Evolutionary conservation across 352 stramenopile genomes (phyloP).

Genomic region (Pythium myriotylum): DNA sequence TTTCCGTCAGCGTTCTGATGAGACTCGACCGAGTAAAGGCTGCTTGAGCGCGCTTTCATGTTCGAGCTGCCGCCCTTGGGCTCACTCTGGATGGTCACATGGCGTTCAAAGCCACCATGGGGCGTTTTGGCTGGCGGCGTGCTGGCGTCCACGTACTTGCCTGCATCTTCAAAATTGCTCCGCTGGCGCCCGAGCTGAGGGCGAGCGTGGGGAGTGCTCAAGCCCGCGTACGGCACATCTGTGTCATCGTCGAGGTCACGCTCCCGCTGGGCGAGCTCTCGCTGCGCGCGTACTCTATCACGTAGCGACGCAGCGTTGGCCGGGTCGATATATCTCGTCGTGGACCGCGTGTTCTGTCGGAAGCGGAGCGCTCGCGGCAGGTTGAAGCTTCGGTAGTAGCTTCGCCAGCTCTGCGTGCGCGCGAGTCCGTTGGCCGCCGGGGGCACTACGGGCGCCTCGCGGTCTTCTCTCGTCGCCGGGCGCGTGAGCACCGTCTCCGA

Average conservation of each 20-base stretch:
- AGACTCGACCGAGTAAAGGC: conserved; percentile 66
- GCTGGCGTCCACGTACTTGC: conserved; percentile 20
- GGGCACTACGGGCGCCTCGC: conserved; percentile 15
- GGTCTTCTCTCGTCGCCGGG: conserved; percentile 8
- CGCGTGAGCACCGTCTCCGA: conserved; percentile 19
- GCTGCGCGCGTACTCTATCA: conserved; percentile 51
- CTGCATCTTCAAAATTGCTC: conserved; percentile 30
- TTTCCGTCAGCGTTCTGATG: conserved; percentile 26
- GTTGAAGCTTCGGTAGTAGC: conserved; percentile 69
- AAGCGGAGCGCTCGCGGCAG: conserved; percentile 64
- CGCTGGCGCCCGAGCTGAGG: conserved; percentile 18
- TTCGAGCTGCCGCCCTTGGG: conserved; percentile 1
- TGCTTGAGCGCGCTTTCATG: conserved; percentile 42
- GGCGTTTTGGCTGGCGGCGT: conserved; percentile 5
- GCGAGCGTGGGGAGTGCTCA: conserved; percentile 2
- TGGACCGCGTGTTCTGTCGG: conserved; percentile 75
- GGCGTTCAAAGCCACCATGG: conserved; percentile 8
- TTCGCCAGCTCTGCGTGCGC: conserved; percentile 48
- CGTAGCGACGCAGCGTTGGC: conserved; percentile 66
- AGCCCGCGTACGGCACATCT: background rate
- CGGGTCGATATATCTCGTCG: conserved; percentile 75
- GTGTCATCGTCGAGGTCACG: conserved; percentile 20
- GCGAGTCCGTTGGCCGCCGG: conserved; percentile 25
- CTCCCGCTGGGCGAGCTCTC: conserved; percentile 39
- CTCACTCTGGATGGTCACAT: conserved; percentile 12